These are phyloP conservation scores for Penicillium steckii DNA, from an alignment of 495 filamentous ascomycete genomes.

Conservation along the genomic window DNA sequence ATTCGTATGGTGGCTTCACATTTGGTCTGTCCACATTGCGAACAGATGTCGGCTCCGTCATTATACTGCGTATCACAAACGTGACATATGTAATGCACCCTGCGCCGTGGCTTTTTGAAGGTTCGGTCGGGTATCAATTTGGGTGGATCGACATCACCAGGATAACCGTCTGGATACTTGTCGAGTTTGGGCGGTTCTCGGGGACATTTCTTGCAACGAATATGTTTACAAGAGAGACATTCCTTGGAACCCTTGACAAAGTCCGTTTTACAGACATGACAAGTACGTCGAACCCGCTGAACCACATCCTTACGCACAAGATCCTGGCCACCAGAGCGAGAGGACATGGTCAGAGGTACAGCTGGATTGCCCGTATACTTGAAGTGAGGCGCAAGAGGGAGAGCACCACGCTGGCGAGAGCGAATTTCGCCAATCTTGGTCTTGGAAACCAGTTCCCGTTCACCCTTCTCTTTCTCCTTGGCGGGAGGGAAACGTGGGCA, in stretches of 20 bases:
- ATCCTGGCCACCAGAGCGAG: slow-evolving; percentile 67
- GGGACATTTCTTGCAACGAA: slow-evolving; percentile 78
- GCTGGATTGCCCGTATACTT: slow-evolving; percentile 12
- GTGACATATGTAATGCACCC: slow-evolving; percentile 63
- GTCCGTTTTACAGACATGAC: slow-evolving; percentile 68
- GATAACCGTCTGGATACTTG: slow-evolving; percentile 76
- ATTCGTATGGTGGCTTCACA: slow-evolving; percentile 46
- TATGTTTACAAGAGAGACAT: slow-evolving; percentile 71
- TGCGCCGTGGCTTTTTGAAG: slow-evolving; percentile 43
- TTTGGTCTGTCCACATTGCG: slow-evolving; percentile 60
- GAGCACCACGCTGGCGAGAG: slow-evolving; percentile 6
- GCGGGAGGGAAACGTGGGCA: slow-evolving; percentile 68
- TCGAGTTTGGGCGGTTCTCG: slow-evolving; percentile 71
- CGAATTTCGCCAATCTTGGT: slow-evolving; percentile 25
- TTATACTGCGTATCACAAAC: slow-evolving; percentile 57
- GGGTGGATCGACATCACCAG: slow-evolving; percentile 59
- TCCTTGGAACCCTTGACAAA: slow-evolving; percentile 60
- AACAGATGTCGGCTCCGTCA: slow-evolving; percentile 49
- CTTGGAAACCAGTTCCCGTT: slow-evolving; percentile 37
- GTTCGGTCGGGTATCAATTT: slow-evolving; percentile 33
- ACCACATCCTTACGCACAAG: slow-evolving; percentile 61
- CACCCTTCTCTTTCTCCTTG: slow-evolving; percentile 14
- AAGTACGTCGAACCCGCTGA: slow-evolving; percentile 72
- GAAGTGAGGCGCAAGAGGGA: slow-evolving; percentile 11
- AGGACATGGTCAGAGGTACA: slow-evolving; percentile 54